These are phyloP conservation scores for Fusarium goolgardi DNA, from an alignment of 2,329 filamentous ascomycete genomes.

Conservation along the genomic window DNA sequence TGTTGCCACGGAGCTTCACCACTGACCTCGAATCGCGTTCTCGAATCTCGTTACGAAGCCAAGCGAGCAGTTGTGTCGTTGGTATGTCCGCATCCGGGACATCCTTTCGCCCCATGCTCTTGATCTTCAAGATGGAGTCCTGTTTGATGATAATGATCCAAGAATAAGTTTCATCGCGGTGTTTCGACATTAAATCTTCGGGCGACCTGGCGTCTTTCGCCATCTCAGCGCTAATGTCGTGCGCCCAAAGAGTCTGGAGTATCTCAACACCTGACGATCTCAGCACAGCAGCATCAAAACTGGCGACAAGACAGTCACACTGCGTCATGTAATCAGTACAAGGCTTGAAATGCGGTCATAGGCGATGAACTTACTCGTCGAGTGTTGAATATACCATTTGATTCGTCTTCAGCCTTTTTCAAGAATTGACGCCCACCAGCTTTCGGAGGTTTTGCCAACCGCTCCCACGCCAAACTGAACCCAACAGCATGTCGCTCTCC, in stretches of 20 bases:
- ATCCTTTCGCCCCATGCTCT: slow-evolving; percentile 80
- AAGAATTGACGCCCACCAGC: slow-evolving; percentile 67
- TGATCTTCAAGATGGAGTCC: slow-evolving; percentile 80
- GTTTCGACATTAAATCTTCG: slow-evolving; percentile 81
- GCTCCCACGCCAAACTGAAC: slow-evolving; percentile 90
- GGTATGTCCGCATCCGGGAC: slow-evolving; percentile 80
- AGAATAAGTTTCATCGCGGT: slow-evolving; percentile 80
- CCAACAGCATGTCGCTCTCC: slow-evolving; percentile 86
- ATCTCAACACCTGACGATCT: slow-evolving; percentile 81
- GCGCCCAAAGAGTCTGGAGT: slow-evolving; percentile 81
- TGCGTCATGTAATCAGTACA: slow-evolving; percentile 49
- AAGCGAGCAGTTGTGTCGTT: slow-evolving; percentile 77
- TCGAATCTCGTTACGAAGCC: slow-evolving; percentile 84
- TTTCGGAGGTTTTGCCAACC: slow-evolving; percentile 75
- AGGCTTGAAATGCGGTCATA: neutral
- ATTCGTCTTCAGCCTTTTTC: slow-evolving; percentile 77
- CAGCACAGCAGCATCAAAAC: slow-evolving; percentile 82
- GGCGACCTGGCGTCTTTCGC: slow-evolving; percentile 81
- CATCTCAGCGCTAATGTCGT: slow-evolving; percentile 89
- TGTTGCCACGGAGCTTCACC: slow-evolving; percentile 55
- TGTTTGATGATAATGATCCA: slow-evolving; percentile 93
- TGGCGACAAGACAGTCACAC: slow-evolving; percentile 91
- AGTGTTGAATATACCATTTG: slow-evolving; percentile 66
- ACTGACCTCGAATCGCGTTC: slow-evolving; percentile 76
- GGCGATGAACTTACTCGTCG: slow-evolving; percentile 66